Conservation (phyloP, 2,329 filamentous ascomycete genomes). For the Thielaviopsis punctulata region DNA sequence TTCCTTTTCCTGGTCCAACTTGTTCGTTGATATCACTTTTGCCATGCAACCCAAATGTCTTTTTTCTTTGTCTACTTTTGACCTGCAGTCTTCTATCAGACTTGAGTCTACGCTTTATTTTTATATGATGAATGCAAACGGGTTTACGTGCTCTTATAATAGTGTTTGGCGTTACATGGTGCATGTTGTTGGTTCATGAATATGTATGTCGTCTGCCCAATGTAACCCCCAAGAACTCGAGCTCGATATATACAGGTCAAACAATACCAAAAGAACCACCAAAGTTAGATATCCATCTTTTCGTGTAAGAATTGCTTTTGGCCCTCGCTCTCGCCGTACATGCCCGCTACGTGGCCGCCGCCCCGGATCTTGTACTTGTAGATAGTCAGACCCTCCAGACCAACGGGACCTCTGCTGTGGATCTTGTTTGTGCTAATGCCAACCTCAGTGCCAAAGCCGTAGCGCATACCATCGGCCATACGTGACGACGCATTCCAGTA, state of each 20-base stretch:
- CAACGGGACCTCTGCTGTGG: conserved; percentile 81
- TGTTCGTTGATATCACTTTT: not conserved
- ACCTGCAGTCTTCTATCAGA: not conserved
- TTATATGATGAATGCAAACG: too few species aligned
- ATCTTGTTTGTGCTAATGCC: conserved; percentile 99
- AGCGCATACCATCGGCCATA: conserved; percentile 91
- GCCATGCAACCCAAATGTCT: not conserved
- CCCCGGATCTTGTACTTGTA: conserved; percentile 92
- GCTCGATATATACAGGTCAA: not conserved
- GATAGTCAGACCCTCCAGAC: conserved; percentile 84
- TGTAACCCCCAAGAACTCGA: not conserved
- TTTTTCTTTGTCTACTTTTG: not conserved
- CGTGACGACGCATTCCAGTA: conserved; percentile 96
- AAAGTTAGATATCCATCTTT: conserved; percentile 21
- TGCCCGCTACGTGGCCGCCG: conserved; percentile 61
- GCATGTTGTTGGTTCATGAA: not conserved
- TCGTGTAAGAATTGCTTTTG: conserved; percentile 44
- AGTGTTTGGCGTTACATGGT: not conserved
- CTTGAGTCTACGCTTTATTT: too few species aligned
- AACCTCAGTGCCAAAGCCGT: conserved; percentile 94
- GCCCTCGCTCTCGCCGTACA: conserved; percentile 50
- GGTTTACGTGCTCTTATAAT: too few species aligned
- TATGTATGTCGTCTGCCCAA: not conserved
- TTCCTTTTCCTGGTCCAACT: not conserved
- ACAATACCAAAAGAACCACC: not conserved